A percentile compares a stretch with the other conserved stretches of the same genome.
These are phyloP conservation scores for Populus ilicifolia DNA, from an alignment of 345 rosid genomes.

Conservation along the genomic window DNA sequence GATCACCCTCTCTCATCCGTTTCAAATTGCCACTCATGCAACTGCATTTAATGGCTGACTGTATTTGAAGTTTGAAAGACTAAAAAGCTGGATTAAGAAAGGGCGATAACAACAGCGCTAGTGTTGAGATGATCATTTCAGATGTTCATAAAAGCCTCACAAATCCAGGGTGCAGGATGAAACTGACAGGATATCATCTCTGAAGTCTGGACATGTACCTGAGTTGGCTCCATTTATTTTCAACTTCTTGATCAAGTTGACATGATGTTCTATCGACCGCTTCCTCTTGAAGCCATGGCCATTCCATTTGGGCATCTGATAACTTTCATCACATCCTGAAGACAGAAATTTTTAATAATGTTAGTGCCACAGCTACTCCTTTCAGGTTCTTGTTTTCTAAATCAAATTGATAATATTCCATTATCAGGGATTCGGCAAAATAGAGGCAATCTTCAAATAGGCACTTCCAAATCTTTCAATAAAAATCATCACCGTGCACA, in stretches of 20 bases:
- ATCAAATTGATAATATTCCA: too few species aligned
- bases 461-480: neutral
- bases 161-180: neutral
- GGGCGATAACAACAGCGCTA: neutral
- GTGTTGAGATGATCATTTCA: neutral
- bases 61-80: neutral
- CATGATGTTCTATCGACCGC: constrained; percentile 32
- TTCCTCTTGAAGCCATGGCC: constrained; percentile 48
- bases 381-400: neutral
- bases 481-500: neutral
- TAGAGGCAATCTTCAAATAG: neutral
- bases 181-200: too few species aligned
- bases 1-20: constrained; percentile 51
- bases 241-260: constrained; percentile 43
- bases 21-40: constrained; percentile 28
- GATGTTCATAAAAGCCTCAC: neutral
- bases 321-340: constrained; percentile 26
- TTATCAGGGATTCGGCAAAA: too few species aligned
- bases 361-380: too few species aligned
- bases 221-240: constrained; percentile 35
- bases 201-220: constrained; percentile 15
- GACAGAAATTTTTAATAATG: neutral
- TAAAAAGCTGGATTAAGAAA: constrained; percentile 6
- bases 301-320: constrained; percentile 1
- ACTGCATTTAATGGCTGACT: constrained; percentile 34